Conservation (phyloP, 2,329 filamentous ascomycete species). For the Alternaria sp. region DNA sequence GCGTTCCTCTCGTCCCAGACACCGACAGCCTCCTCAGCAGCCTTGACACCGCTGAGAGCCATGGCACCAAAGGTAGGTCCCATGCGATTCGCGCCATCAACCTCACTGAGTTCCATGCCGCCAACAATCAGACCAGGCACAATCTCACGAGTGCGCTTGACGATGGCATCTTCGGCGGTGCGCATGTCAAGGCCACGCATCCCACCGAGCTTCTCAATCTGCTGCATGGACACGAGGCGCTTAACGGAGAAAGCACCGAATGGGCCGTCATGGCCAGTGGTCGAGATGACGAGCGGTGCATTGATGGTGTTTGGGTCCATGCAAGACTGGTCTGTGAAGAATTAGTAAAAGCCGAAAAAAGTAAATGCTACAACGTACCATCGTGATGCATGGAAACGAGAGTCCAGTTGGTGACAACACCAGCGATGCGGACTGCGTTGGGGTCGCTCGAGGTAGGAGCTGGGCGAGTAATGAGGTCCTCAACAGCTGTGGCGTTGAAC, state of each 20-base stretch:
- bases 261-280: constrained; percentile 88
- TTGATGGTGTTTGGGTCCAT: constrained; percentile 99
- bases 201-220: constrained; percentile 82
- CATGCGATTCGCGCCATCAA: constrained; percentile 93
- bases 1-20: constrained; percentile 80
- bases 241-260: constrained; percentile 93
- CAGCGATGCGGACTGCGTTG: constrained; percentile 74
- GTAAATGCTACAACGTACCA: constrained; percentile 17
- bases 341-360: constrained; percentile 12
- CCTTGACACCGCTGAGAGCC: constrained; percentile 87
- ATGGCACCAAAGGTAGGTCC: constrained; percentile 90
- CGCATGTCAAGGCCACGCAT: constrained; percentile 97
- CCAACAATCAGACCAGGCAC: constrained; percentile 90
- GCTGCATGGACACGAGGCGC: constrained; percentile 87
- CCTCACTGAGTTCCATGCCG: constrained; percentile 91
- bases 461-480: constrained; percentile 88
- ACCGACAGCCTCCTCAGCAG: constrained; percentile 82
- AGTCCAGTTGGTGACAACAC: constrained; percentile 96
- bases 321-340: constrained; percentile 80
- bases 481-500: constrained; percentile 92
- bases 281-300: constrained; percentile 85
- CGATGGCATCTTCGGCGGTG: constrained; percentile 88
- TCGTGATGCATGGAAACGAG: constrained; percentile 73
- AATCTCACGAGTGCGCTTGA: constrained; percentile 89
- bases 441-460: constrained; percentile 50